Percentiles rank a stretch among this genome's conserved stretches.
phyloP scores from a whole-genome alignment of 148 eudicot genomes.

The Silene latifolia region DNA sequence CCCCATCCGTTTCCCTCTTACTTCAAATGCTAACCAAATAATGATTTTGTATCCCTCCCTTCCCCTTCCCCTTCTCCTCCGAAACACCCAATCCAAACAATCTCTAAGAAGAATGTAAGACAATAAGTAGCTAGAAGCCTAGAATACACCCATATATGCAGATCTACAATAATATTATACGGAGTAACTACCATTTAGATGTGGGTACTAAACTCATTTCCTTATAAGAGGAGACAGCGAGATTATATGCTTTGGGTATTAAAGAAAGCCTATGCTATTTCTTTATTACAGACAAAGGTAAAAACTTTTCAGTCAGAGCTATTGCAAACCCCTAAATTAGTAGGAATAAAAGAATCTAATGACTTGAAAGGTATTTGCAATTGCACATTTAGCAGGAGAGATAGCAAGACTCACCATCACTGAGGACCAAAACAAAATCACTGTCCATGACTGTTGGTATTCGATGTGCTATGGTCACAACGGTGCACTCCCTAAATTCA shows the following conservation, averaged over 20 bases:
- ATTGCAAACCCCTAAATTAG: not conserved
- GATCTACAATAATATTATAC: not conserved
- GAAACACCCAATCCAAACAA: not conserved
- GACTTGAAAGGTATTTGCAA: not conserved
- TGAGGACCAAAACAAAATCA: conserved; percentile 91
- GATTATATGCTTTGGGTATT: not conserved
- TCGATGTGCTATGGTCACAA: conserved; percentile 88
- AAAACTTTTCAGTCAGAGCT: not conserved
- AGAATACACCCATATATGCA: not conserved
- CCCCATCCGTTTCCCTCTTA: too few species aligned
- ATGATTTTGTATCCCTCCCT: not conserved
- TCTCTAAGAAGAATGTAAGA: not conserved
- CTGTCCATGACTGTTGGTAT: conserved; percentile 97
- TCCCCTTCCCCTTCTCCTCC: not conserved
- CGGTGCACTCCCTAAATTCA: conserved; percentile 82
- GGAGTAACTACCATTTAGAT: not conserved
- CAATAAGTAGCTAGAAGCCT: not conserved
- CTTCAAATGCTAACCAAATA: not conserved
- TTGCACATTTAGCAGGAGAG: not conserved
- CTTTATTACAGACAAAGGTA: not conserved
- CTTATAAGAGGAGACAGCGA: not conserved
- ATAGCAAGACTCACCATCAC: conserved; percentile 58
- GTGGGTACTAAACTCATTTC: not conserved
- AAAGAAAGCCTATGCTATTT: not conserved
- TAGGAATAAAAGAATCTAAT: not conserved